Evolutionary conservation across 495 filamentous ascomycete species (phyloP).

Genomic region (Aspergillus ostianus): DNA sequence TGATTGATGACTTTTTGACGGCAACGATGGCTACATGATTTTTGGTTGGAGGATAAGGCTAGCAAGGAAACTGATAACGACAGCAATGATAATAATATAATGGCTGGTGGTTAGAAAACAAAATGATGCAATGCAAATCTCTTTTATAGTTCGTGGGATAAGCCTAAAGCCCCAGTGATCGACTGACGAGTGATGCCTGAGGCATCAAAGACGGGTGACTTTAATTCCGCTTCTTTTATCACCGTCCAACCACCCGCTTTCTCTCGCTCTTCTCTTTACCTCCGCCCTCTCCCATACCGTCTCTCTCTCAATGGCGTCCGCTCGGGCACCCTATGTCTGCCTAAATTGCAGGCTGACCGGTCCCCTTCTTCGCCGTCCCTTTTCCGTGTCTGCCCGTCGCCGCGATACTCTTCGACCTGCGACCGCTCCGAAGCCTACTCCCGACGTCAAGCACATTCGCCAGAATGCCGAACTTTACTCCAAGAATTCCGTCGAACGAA

Average conservation of each 20-base stretch:
- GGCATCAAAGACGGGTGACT: not conserved
- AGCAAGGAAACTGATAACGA: not conserved
- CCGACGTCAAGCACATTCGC: conserved; percentile 88
- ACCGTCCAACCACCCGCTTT: not conserved
- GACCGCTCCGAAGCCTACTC: conserved; percentile 73
- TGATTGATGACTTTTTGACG: not conserved
- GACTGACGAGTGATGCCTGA: too few relatives aligned
- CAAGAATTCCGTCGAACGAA: conserved; percentile 79
- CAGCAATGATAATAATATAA: too few relatives aligned
- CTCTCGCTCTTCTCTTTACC: not conserved
- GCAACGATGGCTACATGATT: not conserved
- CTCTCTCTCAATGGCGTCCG: conserved; percentile 23
- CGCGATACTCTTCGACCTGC: conserved; percentile 52
- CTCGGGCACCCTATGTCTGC: conserved; percentile 35
- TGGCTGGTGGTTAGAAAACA: too few relatives aligned
- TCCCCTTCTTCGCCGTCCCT: conserved; percentile 27
- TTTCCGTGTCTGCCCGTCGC: conserved; percentile 27
- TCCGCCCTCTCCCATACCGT: not conserved
- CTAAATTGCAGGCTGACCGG: conserved; percentile 34
- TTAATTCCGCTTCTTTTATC: not conserved
- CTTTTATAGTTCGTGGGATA: too few relatives aligned
- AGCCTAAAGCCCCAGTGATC: too few relatives aligned
- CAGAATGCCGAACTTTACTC: conserved; percentile 73
- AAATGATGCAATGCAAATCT: too few relatives aligned
- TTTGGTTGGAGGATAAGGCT: not conserved